Base-by-base conservation (phyloP, 2,329 filamentous ascomycete genomes). In the Trichoderma atroviride region DNA sequence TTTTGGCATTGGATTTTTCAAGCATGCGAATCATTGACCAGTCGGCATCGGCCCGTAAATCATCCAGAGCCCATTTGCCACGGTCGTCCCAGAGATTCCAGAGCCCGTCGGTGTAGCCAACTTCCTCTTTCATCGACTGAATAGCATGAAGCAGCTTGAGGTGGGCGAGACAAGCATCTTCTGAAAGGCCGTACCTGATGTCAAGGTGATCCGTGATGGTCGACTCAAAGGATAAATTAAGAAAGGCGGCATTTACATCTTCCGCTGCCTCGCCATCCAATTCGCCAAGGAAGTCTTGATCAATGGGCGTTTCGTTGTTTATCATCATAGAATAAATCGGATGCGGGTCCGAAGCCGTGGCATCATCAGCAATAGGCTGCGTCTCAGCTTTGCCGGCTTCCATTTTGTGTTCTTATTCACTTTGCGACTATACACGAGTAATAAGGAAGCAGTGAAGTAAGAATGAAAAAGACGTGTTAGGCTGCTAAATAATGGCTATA, bases 121-220 rank as follows among this genome's bases (percentile, higher is more conserved):
- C 79, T 22, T 87, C 85, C 70, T 92, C 88, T 71, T 89, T 90
- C 66, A 95, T 79, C 40, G 84, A 84, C 72, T 92, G 86, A 69
- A 95, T 85, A 11, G 89, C 87, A 64, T 88, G 86, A 1, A 95
- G 83, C 0, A 95, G 82, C 76, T 92, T 93, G 33, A 95, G 83
- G 76, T 96, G 92, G 0, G 88, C 90, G 27, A 92, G 85, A 72
- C 90, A 92, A 53, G 88, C 84, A 70, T 89, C 84, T 29, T 67
- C 64, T 16, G n/a, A 56, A 37, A 67, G 13, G 3, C 29, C 31
- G 10, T 50, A 67, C 16, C 40, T 52, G 16, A 67, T 27, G 16
- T 67, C 31, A 4, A 59, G 43, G n/a, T 52, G 53, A 19, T 67
- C 55, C 3, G 43, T 22, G 35, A 55, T 37, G 10, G 5, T 58